Base-by-base conservation (phyloP, 768 basidiomycete genomes). In the Russula abietina region DNA sequence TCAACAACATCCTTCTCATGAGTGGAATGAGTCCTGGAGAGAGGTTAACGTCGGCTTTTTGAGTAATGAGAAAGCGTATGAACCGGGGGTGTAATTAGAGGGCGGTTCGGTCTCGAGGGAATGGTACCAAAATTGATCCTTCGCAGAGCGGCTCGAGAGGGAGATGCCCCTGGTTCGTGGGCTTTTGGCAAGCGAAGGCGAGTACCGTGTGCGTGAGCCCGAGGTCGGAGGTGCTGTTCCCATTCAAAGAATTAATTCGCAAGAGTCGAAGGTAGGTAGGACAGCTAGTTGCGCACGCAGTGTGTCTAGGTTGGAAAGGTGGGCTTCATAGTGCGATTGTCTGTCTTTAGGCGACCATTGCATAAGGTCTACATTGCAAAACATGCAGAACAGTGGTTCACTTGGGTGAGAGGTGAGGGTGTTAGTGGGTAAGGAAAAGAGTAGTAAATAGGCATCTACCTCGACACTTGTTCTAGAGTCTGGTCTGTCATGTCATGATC, bases 101-200 rank as follows among this genome's bases (percentile, higher is more conserved):
- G 81, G 81, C 11, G 88, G 86, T 3, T 75, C 59, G 2, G 60
- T 69, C 2, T 70, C 61, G 61, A 77, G 75, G 5, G 81, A 65
- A 16, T 82, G 72, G 71, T 84, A 76, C 91, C 91, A 93, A 71
- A 91, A 91, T 3, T 73, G 60, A 64, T 89, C 87, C 46, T 68
- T 55, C 26, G 57, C 38, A 28, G 56, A 33, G 22, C 39, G 26
- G 9, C 30, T 45, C 4, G 46, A 30, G 43, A 51, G 36, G 30
- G 55, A 43, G 4, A 56, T 3, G 2, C 28, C 54, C 54, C 33
- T 36, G 10, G 16, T 41, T 32, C 6, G 38, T 16, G 56, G 45
- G n/a, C 36, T n/a, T 26, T 26, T 45, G 4, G 26, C 24, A 22
- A 5, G 30, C 12, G 30, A 48, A 26, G 32, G 32, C 2, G 17